A percentile compares a stretch with the other conserved stretches of the same genome.
Conservation (phyloP, 192 early-diverging fungal genomes). For the Podila verticillata region DNA sequence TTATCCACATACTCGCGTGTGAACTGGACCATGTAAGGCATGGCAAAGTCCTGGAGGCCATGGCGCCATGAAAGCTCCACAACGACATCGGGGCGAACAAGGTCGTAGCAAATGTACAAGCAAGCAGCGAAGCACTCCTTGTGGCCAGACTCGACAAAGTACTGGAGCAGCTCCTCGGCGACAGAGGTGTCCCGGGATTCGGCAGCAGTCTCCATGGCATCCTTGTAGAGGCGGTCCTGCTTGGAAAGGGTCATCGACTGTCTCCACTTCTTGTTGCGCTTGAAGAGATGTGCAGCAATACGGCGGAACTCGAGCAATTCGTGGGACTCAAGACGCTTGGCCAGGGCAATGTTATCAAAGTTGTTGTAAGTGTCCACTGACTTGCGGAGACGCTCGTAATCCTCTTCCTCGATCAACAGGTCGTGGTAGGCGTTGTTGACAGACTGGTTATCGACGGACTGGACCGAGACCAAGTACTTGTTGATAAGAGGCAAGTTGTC, state of each 20-base stretch:
- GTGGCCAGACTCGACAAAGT: conserved; percentile 92
- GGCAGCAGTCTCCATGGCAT: conserved; percentile 99
- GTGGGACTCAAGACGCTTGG: conserved; percentile 94
- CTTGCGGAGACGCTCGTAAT: conserved; percentile 91
- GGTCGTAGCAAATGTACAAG: conserved; percentile 94
- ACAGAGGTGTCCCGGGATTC: conserved; percentile 87
- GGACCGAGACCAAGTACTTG: conserved; percentile 95
- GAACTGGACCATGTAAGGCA: conserved; percentile 97
- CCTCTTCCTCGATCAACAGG: conserved; percentile 97
- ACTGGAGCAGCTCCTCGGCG: conserved; percentile 94
- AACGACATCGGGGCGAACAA: conserved; percentile 92
- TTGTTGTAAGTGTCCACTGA: conserved; percentile 95
- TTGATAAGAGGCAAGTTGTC: conserved; percentile 98
- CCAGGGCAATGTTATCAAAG: conserved; percentile 94
- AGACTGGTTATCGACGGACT: conserved; percentile 91
- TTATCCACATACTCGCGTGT: conserved; percentile 88
- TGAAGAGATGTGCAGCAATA: conserved; percentile 96
- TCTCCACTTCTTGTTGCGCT: conserved; percentile 95
- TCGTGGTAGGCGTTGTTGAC: conserved; percentile 98
- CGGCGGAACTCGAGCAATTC: conserved; percentile 97
- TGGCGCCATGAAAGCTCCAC: conserved; percentile 95
- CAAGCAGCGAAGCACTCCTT: conserved; percentile 96
- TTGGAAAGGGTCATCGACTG: conserved; percentile 96
- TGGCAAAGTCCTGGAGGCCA: conserved; percentile 90
- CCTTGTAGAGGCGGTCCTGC: conserved; percentile 97